Evolutionary conservation across 345 rosid genomes (phyloP).

Genomic region (Aurinia saxatilis): DNA sequence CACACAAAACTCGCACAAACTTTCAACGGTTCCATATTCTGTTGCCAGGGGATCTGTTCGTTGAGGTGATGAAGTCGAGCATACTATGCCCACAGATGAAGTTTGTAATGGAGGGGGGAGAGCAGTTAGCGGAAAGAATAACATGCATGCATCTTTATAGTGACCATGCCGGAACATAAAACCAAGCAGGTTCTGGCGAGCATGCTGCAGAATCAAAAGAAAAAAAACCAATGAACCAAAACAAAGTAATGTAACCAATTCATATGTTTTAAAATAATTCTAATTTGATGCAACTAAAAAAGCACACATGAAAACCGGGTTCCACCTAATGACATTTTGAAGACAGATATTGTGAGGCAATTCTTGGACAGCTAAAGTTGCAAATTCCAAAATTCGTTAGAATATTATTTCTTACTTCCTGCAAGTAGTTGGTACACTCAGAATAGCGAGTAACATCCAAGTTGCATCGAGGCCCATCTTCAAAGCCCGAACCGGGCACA

Average conservation of each 20-base stretch:
- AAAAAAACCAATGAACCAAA: background rate
- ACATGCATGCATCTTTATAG: conserved; percentile 65
- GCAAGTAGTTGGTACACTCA: conserved; percentile 81
- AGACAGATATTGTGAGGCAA: background rate
- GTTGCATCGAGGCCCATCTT: conserved; percentile 88
- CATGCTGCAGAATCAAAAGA: conserved; percentile 55
- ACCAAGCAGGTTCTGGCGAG: conserved; percentile 75
- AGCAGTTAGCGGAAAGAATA: conserved; percentile 75
- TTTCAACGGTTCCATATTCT: conserved; percentile 91
- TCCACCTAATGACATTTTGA: background rate
- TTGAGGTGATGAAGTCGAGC: conserved; percentile 80
- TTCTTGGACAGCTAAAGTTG: conserved; percentile 2
- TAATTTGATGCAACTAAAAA: conserved; percentile 4
- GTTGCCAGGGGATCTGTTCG: conserved; percentile 84
- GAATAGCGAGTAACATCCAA: conserved; percentile 63
- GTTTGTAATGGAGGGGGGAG: conserved; percentile 75
- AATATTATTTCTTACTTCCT: conserved; percentile 53
- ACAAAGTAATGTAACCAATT: background rate
- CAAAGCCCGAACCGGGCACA: conserved; percentile 40
- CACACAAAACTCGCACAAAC: conserved; percentile 67
- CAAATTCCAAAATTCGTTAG: conserved; percentile 1
- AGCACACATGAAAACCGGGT: background rate
- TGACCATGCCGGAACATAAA: conserved; percentile 93
- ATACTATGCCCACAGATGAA: conserved; percentile 40
- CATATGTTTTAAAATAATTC: conserved; percentile 7